Base-by-base conservation (phyloP, 192 early-diverging fungal genomes). In the Coemansia sp. region DNA sequence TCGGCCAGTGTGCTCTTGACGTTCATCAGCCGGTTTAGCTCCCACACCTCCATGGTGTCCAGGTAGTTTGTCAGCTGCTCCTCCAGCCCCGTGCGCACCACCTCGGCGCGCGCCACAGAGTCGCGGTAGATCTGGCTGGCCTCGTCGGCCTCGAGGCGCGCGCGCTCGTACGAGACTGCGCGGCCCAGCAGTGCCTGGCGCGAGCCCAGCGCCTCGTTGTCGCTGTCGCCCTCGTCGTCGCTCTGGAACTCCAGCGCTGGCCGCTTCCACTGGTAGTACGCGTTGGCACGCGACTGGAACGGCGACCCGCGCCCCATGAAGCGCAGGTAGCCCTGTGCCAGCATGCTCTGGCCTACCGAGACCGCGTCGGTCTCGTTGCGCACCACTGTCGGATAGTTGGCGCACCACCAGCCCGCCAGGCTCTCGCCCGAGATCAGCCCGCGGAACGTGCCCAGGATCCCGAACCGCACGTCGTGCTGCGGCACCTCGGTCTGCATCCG, bases 191-290 rank as follows among this genome's bases (percentile, higher is more conserved):
- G 58, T 17, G 64, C 53, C 35, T 31, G 58, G 22, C 54, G 52
- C 40, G 29, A 57, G 29, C 71, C 75, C 31, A 70, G 79, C 42
- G 65, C 62, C 51, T 78, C 71, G 48, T 74, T 73, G n/a, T 70
- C 73, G 62, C 66, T 76, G 43, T 67, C 65, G 26, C 25, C 42
- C 5, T 77, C 43, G 45, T 77, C 74, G 40, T 77, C 74, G 60
- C 67, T 77, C 58, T 65, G 53, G 26, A 80, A 73, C 44, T 82
- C 61, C 38, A 82, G 80, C 28, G 83, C 79, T 4, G 75, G 69
- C 34, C 64, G 70, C 42, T 84, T 79, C 86, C 86, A 90, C 60
- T 90, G 88, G 64, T 87, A 90, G 64, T 82, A 83, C 21, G 81
- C 72, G 27, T 77, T 75, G 22, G 84, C 46, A 6, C 65, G 78